Percentiles rank a stretch among this genome's conserved stretches.
phyloP scores from a whole-genome alignment of 1,284 basidiomycete species.

The Porodaedalea pini region DNA sequence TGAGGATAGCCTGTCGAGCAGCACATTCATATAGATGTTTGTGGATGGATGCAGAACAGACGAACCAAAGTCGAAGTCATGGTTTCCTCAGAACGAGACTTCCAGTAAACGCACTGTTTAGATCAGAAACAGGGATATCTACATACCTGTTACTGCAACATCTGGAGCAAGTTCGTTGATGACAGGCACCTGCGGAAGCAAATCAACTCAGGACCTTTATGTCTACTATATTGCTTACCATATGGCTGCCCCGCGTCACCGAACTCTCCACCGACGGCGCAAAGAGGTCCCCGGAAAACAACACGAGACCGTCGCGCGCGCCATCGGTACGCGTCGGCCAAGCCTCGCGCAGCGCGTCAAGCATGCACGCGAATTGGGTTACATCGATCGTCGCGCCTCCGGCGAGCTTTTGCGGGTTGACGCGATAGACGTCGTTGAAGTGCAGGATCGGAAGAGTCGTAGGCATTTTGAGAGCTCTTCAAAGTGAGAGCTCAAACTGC shows the following conservation, averaged over 20 bases:
- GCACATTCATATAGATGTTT: conserved; percentile 8
- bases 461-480: not conserved
- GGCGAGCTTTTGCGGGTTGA: conserved; percentile 63
- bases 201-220: not conserved
- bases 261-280: conserved; percentile 84
- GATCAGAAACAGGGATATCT: not conserved
- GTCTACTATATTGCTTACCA: conserved; percentile 52
- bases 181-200: conserved; percentile 63
- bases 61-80: conserved; percentile 76
- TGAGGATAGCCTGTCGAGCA: conserved; percentile 69
- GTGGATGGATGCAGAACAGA: conserved; percentile 3
- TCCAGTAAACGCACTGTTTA: not conserved
- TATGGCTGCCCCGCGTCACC: conserved; percentile 87
- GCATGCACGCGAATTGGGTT: conserved; percentile 64
- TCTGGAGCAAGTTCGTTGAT: conserved; percentile 73
- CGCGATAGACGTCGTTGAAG: conserved; percentile 78
- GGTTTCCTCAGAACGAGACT: conserved; percentile 54
- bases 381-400: conserved; percentile 64
- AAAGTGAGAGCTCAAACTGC: too few species aligned
- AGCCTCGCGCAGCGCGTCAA: conserved; percentile 52
- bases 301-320: conserved; percentile 65
- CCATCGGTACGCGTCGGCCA: conserved; percentile 52
- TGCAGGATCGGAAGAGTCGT: conserved; percentile 41
- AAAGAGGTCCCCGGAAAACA: conserved; percentile 90
- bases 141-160: conserved; percentile 60